Base-by-base conservation (phyloP, 2,329 filamentous ascomycete genomes). In the Elsinoe australis region DNA sequence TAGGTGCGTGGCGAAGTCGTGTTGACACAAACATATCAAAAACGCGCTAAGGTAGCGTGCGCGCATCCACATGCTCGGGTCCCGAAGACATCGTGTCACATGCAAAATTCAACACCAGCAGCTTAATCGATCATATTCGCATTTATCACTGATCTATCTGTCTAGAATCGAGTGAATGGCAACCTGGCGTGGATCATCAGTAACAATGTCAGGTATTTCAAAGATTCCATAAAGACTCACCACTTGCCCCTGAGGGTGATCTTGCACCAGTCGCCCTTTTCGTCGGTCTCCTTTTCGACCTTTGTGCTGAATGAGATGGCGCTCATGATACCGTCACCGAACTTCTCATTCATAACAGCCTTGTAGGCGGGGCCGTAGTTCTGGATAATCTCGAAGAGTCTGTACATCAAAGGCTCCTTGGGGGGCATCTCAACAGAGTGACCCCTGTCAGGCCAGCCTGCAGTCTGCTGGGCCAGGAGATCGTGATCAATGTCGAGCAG, bases 301-400 rank as follows among this genome's bases (percentile, higher is more conserved):
- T 87, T 87, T 0, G 87, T 94, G 46, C 80, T 85, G 66, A 95
- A 95, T 12, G 81, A 80, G 61, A 95, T 95, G 1, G 89, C 90
- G 62, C 87, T 94, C 90, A 96, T 95, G 61, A 96, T 96, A 1
- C 90, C 90, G 51, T 74, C 71, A 5, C 71, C 71, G 58, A 74
- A 74, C 74, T 95, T 95, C 76, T 96, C 90, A 58, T 96, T 95
- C 66, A 95, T 64, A 3, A 96, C 78, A 0, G 88, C 89, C 75
- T 95, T 95, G 70, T 94, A 95, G 1, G 89, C 86, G 65, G 95
- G 94, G 1, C 90, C 90, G 61, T 95, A 95, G 66, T 95, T 96
- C 71, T 95, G 89, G 53, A 96, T 83, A 62, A 95, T 85, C 73
- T 96, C 90, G 65, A 87, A 95, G 51, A 95, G 66, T 2, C 90